Evolutionary conservation across 2,329 filamentous ascomycete genomes (phyloP).

Genomic region (Aureobasidium subglaciale): DNA sequence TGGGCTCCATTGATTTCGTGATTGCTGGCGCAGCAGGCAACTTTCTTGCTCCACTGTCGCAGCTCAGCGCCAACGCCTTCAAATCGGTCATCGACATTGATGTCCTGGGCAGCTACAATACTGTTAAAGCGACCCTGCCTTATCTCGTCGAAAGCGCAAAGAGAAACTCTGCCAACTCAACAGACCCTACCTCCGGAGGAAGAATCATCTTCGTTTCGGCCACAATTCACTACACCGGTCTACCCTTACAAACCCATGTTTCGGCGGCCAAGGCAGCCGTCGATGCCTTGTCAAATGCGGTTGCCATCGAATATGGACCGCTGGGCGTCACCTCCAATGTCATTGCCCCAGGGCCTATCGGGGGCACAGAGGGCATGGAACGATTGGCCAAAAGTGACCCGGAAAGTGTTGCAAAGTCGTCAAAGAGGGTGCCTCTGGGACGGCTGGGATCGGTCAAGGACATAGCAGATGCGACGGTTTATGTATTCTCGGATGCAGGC

Average conservation of each 20-base stretch:
- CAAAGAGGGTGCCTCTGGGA: slow-evolving; percentile 58
- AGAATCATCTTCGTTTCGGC: slow-evolving; percentile 87
- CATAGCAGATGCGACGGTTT: slow-evolving; percentile 88
- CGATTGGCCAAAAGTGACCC: slow-evolving; percentile 33
- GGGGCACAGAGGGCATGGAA: slow-evolving; percentile 62
- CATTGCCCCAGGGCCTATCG: slow-evolving; percentile 81
- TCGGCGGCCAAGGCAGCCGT: slow-evolving; percentile 85
- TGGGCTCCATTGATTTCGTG: slow-evolving; percentile 85
- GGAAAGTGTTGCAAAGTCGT: slow-evolving; percentile 26
- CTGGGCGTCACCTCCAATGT: slow-evolving; percentile 81
- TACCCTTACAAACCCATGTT: slow-evolving; percentile 83
- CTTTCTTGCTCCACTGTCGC: slow-evolving; percentile 79
- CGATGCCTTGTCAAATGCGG: slow-evolving; percentile 71
- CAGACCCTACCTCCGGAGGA: slow-evolving; percentile 54
- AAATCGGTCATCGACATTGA: slow-evolving; percentile 96
- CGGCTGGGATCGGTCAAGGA: slow-evolving; percentile 75
- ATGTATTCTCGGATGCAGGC: slow-evolving; percentile 75
- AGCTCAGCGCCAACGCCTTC: slow-evolving; percentile 82
- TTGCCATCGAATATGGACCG: slow-evolving; percentile 85
- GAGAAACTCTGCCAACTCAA: slow-evolving; percentile 33
- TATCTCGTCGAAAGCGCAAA: slow-evolving; percentile 69
- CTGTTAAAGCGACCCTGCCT: slow-evolving; percentile 82
- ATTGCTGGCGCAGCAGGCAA: slow-evolving; percentile 95
- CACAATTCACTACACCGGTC: slow-evolving; percentile 83
- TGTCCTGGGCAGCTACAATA: slow-evolving; percentile 88